phyloP scores from a whole-genome alignment of 2,329 filamentous ascomycete genomes.

The Penicillium sp. region DNA sequence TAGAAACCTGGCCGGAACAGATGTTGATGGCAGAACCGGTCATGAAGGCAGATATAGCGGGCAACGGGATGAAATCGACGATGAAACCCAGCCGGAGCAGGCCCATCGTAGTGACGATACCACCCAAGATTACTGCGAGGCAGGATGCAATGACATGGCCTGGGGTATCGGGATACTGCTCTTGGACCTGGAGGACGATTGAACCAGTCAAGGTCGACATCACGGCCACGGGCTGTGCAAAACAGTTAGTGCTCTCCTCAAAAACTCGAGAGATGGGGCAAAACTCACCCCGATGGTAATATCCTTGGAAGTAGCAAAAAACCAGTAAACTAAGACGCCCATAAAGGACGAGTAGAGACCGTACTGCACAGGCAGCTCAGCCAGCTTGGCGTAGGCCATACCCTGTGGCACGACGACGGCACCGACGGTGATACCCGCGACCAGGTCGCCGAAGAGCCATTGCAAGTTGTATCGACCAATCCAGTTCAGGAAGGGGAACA shows the following conservation, averaged over 20 bases:
- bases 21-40: conserved; percentile 93
- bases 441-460: conserved; percentile 85
- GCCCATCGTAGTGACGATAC: conserved; percentile 75
- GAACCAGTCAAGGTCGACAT: conserved; percentile 88
- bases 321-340: conserved; percentile 92
- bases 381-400: conserved; percentile 90
- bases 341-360: conserved; percentile 96
- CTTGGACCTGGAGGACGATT: conserved; percentile 65
- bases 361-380: conserved; percentile 73
- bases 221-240: conserved; percentile 79
- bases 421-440: conserved; percentile 77
- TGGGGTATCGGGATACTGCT: conserved; percentile 54
- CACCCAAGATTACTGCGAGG: conserved; percentile 73
- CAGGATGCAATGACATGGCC: conserved; percentile 71
- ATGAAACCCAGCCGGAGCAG: conserved; percentile 81
- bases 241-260: conserved; percentile 1
- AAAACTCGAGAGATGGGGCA: no score
- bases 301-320: conserved; percentile 97
- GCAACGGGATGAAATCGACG: conserved; percentile 87
- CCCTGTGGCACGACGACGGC: conserved; percentile 89
- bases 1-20: conserved; percentile 75
- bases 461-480: conserved; percentile 82
- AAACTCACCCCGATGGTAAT: conserved; percentile 60
- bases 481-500: conserved; percentile 92
- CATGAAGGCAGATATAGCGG: conserved; percentile 93